phyloP scores from a whole-genome alignment of 257 asterid genomes.

The Jaltomata sinuosa region DNA sequence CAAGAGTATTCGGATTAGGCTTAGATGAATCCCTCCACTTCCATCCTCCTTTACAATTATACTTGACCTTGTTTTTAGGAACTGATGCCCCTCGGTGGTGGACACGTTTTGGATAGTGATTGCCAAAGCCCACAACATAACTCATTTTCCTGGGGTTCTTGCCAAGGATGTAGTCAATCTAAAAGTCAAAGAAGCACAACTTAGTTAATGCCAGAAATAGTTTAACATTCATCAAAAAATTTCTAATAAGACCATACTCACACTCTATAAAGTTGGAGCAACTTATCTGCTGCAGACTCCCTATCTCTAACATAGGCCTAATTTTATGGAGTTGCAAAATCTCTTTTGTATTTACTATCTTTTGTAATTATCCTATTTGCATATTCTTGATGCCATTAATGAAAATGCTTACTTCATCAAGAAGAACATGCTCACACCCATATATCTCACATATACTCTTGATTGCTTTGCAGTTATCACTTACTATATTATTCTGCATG shows the following conservation, averaged over 20 bases:
- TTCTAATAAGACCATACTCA: neutral
- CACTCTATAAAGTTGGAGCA: no score
- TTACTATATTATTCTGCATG: neutral
- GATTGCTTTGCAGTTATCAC: neutral
- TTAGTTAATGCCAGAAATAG: neutral
- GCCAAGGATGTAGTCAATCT: conserved; percentile 87
- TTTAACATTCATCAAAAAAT: neutral
- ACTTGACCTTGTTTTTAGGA: conserved; percentile 69
- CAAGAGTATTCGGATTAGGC: conserved; percentile 64
- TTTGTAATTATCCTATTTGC: no score
- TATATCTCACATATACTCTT: neutral
- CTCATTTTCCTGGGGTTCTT: conserved; percentile 94
- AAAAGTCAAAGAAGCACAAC: neutral
- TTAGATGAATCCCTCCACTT: conserved; percentile 73
- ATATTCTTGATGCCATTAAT: neutral
- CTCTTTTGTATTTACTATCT: no score
- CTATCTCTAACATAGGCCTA: no score
- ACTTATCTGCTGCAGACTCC: no score
- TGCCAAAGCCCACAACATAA: conserved; percentile 82
- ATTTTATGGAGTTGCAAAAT: no score
- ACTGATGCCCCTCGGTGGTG: conserved; percentile 97
- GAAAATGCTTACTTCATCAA: neutral
- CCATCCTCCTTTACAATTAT: conserved; percentile 92
- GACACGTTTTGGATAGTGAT: conserved; percentile 72
- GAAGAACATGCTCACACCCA: neutral